phyloP scores from a whole-genome alignment of 164 flowering plant genomes.

The Tinospora cordifolia region DNA sequence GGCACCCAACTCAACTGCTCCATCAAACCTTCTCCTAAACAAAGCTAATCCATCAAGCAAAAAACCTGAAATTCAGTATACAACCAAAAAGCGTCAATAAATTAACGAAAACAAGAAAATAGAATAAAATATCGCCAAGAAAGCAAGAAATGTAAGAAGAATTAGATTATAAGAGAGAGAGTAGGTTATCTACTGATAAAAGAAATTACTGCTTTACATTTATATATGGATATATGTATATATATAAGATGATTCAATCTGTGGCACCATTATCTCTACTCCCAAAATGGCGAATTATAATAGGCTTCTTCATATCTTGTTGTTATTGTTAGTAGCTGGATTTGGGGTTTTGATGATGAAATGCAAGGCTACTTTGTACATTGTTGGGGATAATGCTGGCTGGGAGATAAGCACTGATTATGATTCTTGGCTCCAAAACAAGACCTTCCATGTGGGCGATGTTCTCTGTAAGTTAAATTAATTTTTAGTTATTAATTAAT shows the following conservation, averaged over 20 bases:
- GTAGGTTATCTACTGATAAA: constrained; percentile 15
- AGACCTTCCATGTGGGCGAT: constrained; percentile 24
- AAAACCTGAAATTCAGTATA: neutral
- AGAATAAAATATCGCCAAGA: no score
- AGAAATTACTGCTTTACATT: no score
- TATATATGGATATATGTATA: neutral
- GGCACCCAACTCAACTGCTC: neutral
- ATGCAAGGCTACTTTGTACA: constrained; percentile 22
- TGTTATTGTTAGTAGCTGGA: constrained; percentile 4
- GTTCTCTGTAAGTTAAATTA: constrained; percentile 20
- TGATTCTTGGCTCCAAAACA: constrained; percentile 23
- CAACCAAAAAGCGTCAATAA: neutral
- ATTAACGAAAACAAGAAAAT: neutral
- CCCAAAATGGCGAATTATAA: constrained; percentile 16
- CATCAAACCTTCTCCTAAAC: neutral
- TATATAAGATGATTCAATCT: neutral
- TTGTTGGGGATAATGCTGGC: constrained; percentile 27
- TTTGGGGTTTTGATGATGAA: constrained; percentile 7
- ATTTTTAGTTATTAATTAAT: constrained; percentile 25
- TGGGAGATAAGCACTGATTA: constrained; percentile 35
- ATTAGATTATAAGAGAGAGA: neutral
- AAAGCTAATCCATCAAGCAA: neutral
- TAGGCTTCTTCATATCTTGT: neutral
- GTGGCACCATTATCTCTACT: neutral
- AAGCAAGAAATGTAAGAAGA: neutral